Evolutionary conservation across 179 eudicot species (phyloP).

Genomic region (Beta lomatogona): DNA sequence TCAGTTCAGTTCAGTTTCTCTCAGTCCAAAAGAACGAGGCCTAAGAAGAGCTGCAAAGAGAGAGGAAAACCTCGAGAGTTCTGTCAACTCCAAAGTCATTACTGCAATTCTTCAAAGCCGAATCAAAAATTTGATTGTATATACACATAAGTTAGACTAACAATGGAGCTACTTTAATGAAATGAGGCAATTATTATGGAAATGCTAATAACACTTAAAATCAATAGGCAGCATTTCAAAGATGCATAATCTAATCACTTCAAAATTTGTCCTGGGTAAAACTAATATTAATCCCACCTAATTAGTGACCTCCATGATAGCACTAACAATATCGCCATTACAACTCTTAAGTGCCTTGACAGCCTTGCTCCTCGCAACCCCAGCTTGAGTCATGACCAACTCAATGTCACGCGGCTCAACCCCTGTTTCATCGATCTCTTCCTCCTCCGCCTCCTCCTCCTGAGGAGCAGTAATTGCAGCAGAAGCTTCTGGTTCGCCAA

Average conservation of each 20-base stretch:
- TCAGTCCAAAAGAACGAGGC: too few species aligned
- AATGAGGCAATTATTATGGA: not conserved
- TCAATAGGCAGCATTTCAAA: conserved; percentile 20
- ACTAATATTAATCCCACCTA: conserved; percentile 24
- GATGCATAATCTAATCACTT: conserved; percentile 21
- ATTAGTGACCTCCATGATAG: conserved; percentile 83
- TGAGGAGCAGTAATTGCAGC: conserved; percentile 43
- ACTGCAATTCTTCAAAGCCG: too few species aligned
- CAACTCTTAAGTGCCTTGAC: conserved; percentile 74
- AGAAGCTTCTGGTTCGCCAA: conserved; percentile 56
- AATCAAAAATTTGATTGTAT: too few species aligned
- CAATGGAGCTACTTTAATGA: too few species aligned
- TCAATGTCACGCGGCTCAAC: conserved; percentile 83
- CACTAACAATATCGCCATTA: conserved; percentile 81
- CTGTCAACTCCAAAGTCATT: too few species aligned
- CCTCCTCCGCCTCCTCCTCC: conserved; percentile 55
- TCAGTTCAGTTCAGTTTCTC: too few species aligned
- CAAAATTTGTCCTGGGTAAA: conserved; percentile 19
- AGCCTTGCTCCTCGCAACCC: conserved; percentile 67
- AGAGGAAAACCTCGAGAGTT: too few species aligned
- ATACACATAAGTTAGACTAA: too few species aligned
- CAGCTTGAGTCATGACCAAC: conserved; percentile 85
- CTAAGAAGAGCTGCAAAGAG: too few species aligned
- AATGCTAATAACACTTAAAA: not conserved
- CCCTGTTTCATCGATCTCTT: conserved; percentile 75